Percentiles rank a stretch among this genome's conserved stretches.
These are phyloP conservation scores for Trichoderma sp. DNA, from an alignment of 2,329 filamentous ascomycete genomes.

Conservation along the genomic window DNA sequence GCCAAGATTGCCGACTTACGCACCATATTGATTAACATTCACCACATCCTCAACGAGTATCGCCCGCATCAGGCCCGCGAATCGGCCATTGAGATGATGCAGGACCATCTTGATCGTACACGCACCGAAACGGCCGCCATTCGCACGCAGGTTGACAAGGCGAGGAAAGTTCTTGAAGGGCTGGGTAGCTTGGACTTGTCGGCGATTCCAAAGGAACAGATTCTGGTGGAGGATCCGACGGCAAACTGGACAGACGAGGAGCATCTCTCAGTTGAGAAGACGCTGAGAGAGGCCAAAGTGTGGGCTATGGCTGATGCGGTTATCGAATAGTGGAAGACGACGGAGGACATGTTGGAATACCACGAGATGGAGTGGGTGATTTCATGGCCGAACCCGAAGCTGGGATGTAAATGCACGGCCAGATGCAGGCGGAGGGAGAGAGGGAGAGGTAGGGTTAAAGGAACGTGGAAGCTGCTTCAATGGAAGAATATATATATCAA, in stretches of 20 bases:
- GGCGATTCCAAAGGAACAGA: conserved; percentile 12
- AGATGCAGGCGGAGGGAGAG: not conserved
- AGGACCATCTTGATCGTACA: conserved; percentile 74
- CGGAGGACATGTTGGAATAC: not conserved
- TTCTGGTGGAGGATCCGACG: not conserved
- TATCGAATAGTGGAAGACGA: conserved; percentile 35
- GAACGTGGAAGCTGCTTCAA: not conserved
- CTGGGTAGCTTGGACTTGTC: conserved; percentile 55
- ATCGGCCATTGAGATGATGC: conserved; percentile 83
- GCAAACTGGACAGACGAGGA: conserved; percentile 12
- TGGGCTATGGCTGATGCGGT: conserved; percentile 47
- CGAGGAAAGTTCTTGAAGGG: conserved; percentile 70
- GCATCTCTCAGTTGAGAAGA: conserved; percentile 24
- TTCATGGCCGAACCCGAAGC: not conserved
- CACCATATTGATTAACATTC: conserved; percentile 85
- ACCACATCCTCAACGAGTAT: conserved; percentile 93
- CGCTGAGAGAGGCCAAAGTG: conserved; percentile 36
- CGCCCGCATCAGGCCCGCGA: conserved; percentile 90
- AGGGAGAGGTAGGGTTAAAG: not conserved
- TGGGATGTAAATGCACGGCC: not conserved
- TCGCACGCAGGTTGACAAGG: conserved; percentile 67
- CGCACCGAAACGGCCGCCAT: conserved; percentile 72
- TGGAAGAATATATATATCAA: not conserved
- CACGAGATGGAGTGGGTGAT: not conserved
- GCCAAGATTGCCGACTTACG: conserved; percentile 77